Conservation (phyloP, 805 yeast species). For the Lipomyces orientalis region DNA sequence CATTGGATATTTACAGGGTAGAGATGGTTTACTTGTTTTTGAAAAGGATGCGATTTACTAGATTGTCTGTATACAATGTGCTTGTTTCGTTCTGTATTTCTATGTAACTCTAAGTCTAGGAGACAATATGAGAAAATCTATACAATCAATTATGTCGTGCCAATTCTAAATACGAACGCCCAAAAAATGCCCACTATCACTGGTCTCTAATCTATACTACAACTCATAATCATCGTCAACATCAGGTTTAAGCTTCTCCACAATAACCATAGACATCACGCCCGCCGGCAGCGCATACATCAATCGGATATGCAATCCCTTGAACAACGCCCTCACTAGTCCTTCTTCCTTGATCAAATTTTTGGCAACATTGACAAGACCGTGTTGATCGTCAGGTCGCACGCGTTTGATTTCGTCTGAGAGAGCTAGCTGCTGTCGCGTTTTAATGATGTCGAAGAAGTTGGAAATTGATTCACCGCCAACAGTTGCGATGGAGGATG, state of each 20-base stretch:
- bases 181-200: background rate
- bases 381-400: slow-evolving; percentile 48
- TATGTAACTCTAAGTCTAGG: background rate
- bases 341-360: slow-evolving; percentile 50
- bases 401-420: slow-evolving; percentile 48
- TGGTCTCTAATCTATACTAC: background rate
- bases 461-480: slow-evolving; percentile 48
- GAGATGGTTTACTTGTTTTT: background rate
- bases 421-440: slow-evolving; percentile 53
- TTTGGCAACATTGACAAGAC: slow-evolving; percentile 45
- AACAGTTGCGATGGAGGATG: slow-evolving; percentile 48
- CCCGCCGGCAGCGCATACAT: slow-evolving; percentile 49
- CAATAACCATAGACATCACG: slow-evolving; percentile 50
- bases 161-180: background rate
- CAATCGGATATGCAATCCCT: slow-evolving; percentile 49
- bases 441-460: slow-evolving; percentile 51
- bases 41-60: background rate
- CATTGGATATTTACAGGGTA: background rate
- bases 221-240: slow-evolving; percentile 22
- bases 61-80: background rate
- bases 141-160: background rate
- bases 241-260: slow-evolving; percentile 50
- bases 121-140: background rate
- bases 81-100: background rate
- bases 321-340: slow-evolving; percentile 44